Evolutionary conservation across 345 rosid genomes (phyloP).

Genomic region (Mercurialis annua): DNA sequence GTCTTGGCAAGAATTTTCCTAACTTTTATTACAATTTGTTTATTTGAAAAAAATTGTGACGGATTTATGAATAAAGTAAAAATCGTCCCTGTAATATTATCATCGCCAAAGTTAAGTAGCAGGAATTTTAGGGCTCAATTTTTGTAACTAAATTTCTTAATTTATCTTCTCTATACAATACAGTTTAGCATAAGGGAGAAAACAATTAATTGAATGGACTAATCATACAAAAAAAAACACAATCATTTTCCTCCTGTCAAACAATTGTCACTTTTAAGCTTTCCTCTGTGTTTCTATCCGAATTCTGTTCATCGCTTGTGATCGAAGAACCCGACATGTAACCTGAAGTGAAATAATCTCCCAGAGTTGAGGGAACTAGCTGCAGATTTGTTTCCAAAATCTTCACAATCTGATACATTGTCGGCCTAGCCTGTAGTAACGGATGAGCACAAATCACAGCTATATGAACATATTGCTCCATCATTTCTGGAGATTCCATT

Average conservation of each 20-base stretch:
- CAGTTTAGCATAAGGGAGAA: background rate
- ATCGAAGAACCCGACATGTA: background rate
- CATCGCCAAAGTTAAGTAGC: no score
- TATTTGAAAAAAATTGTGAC: no score
- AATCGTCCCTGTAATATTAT: no score
- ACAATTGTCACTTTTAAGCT: background rate
- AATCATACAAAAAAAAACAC: background rate
- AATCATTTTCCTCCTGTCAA: background rate
- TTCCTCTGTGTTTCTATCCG: background rate
- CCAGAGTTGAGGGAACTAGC: constrained; percentile 13
- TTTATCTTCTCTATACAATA: background rate
- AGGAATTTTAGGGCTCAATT: no score
- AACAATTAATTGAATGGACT: background rate
- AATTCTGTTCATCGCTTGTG: background rate
- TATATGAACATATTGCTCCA: constrained; percentile 37
- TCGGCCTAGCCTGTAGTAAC: constrained; percentile 31
- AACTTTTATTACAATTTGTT: no score
- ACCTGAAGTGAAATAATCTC: background rate
- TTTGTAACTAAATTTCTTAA: background rate
- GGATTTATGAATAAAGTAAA: no score
- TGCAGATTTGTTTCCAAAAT: constrained; percentile 26
- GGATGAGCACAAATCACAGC: constrained; percentile 41
- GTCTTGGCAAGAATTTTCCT: no score
- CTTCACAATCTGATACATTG: constrained; percentile 39
- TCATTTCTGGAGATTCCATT: constrained; percentile 12